A percentile compares a stretch with the other conserved stretches of the same genome.
phyloP scores from a whole-genome alignment of 495 filamentous ascomycete genomes.

The Podospora pseudocomata region DNA sequence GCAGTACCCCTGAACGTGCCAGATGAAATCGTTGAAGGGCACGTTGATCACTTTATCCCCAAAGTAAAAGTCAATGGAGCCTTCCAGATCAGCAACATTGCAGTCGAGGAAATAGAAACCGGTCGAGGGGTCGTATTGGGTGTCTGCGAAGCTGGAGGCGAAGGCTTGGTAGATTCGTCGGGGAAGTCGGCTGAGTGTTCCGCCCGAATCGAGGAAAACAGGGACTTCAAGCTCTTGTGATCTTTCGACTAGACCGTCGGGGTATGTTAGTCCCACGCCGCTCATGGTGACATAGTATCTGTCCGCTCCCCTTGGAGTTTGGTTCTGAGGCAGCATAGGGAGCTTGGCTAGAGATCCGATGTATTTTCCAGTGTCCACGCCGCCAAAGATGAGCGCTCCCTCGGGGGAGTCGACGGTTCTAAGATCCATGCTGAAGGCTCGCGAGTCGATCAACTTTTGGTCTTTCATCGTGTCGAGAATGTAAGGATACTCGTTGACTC shows the following conservation, averaged over 20 bases:
- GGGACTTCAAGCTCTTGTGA: constrained; percentile 24
- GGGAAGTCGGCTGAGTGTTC: constrained; percentile 28
- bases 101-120: constrained; percentile 59
- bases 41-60: constrained; percentile 54
- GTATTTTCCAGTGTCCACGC: constrained; percentile 68
- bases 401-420: constrained; percentile 43
- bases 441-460: constrained; percentile 61
- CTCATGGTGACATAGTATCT: constrained; percentile 31
- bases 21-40: constrained; percentile 60
- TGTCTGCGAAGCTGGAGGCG: constrained; percentile 22
- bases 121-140: constrained; percentile 23
- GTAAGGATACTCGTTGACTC: constrained; percentile 58
- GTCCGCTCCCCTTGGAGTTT: constrained; percentile 32
- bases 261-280: constrained; percentile 26
- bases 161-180: constrained; percentile 27
- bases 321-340: constrained; percentile 37
- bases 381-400: constrained; percentile 77
- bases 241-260: constrained; percentile 20
- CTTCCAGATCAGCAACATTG: constrained; percentile 44
- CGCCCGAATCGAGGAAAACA: constrained; percentile 33
- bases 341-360: constrained; percentile 52
- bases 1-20: constrained; percentile 26
- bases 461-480: constrained; percentile 61
- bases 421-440: constrained; percentile 68
- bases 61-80: constrained; percentile 59